Base-by-base conservation (phyloP, 2,329 filamentous ascomycete species). In the Aspergillus oerlinghausenensis region DNA sequence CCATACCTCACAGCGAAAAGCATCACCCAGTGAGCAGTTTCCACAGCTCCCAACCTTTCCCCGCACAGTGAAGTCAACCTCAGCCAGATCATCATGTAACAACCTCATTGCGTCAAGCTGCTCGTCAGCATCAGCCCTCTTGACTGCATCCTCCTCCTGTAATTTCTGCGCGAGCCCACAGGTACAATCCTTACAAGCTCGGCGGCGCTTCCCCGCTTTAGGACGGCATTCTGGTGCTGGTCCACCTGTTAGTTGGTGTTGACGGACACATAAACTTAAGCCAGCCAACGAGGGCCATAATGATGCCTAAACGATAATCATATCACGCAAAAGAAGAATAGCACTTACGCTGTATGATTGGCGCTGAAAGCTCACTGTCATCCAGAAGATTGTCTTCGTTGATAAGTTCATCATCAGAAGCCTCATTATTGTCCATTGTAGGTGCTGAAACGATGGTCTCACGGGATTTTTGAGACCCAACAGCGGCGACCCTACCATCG, bases 111-210 rank as follows among this genome's bases (percentile, higher is more conserved):
- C 73, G 14, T 76, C 75, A 26, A 80, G 67, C 2, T 77, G 77
- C 49, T 79, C 77, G 67, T 91, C 88, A 32, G 89, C 88, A 23
- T 81, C 77, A 7, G 78, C 77, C 55, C 90, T 83, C 67, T 85
- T 86, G 7, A 81, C 82, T 47, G 80, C 80, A 74, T 97, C 94
- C 78, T 97, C 91, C n/a, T 87, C 88, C 66, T 91, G 89, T 51
- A 97, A 77, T 59, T 88, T 86, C 72, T 94, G 85, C 25, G 92
- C 91, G 26, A 99, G 85, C 51, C 94, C 94, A 71, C 94, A 99
- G 8, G 90, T 93, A 80, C 94, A 99, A 79, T 99, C 94, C 77
- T 99, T 97, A 82, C 94, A 99, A 56, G 94, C 92, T 60, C 92
- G 87, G 55, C 93, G 88, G 65, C 93, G 87, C 79, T 96, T 96